Conservation (phyloP, 1,139 yeast genomes). For the Blastobotrys buckinghamii region DNA sequence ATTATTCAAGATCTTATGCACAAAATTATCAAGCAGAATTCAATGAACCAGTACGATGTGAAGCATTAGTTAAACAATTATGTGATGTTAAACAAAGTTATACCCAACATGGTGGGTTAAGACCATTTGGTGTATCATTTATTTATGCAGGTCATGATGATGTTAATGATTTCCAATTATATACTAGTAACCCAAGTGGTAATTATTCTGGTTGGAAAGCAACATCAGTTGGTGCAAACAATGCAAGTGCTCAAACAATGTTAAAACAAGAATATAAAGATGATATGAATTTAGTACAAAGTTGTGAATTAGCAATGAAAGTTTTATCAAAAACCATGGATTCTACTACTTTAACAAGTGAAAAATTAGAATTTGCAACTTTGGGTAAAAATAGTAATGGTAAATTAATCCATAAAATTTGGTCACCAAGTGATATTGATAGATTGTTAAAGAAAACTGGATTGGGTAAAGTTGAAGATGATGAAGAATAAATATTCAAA, state of each 20-base stretch:
- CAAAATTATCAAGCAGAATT: slow-evolving; percentile 80
- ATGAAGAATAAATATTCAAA: slow-evolving; percentile 34
- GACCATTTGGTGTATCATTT: slow-evolving; percentile 97
- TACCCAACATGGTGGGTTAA: slow-evolving; percentile 96
- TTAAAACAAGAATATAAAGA: slow-evolving; percentile 93
- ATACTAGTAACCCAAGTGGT: slow-evolving; percentile 95
- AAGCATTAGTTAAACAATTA: slow-evolving; percentile 75
- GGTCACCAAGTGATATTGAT: slow-evolving; percentile 76
- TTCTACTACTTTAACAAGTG: slow-evolving; percentile 74
- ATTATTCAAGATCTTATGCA: slow-evolving; percentile 79
- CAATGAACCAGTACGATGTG: slow-evolving; percentile 90
- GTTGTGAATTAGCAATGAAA: slow-evolving; percentile 82
- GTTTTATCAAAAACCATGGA: slow-evolving; percentile 95
- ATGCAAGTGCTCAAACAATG: slow-evolving; percentile 91
- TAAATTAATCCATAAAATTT: slow-evolving; percentile 61
- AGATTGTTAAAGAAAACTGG: slow-evolving; percentile 68
- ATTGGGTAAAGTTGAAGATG: slow-evolving; percentile 49
- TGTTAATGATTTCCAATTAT: slow-evolving; percentile 82
- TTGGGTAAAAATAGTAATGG: slow-evolving; percentile 43
- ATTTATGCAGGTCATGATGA: slow-evolving; percentile 96
- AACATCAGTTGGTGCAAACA: slow-evolving; percentile 93
- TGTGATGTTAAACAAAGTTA: slow-evolving; percentile 97
- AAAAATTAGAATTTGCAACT: slow-evolving; percentile 87
- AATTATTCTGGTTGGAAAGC: slow-evolving; percentile 99
- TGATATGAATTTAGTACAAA: slow-evolving; percentile 68